These are phyloP conservation scores for Sporothrix pseudoabietina DNA, from an alignment of 2,329 filamentous ascomycete genomes.

Conservation along the genomic window DNA sequence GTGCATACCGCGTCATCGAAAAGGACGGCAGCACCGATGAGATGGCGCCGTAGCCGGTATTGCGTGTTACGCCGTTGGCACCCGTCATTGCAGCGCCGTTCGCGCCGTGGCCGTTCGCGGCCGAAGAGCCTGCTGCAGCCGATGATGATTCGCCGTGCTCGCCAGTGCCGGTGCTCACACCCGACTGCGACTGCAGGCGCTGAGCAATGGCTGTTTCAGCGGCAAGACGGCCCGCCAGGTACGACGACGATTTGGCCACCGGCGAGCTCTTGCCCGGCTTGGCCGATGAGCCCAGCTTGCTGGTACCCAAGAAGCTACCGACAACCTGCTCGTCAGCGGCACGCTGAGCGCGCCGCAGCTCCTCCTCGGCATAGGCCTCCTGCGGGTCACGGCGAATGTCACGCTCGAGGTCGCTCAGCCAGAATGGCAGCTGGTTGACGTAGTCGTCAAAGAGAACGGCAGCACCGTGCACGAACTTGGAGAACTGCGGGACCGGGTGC, in stretches of 20 bases:
- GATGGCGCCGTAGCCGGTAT: slow-evolving; percentile 55
- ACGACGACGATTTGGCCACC: slow-evolving; percentile 60
- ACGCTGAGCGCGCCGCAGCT: slow-evolving; percentile 76
- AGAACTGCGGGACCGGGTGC: slow-evolving; percentile 85
- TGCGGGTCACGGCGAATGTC: slow-evolving; percentile 95
- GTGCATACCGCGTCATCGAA: slow-evolving; percentile 76
- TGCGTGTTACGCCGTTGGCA: slow-evolving; percentile 29
- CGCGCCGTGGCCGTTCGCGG: background rate
- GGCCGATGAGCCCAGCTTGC: slow-evolving; percentile 54
- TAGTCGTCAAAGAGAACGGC: slow-evolving; percentile 92
- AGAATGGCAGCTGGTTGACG: slow-evolving; percentile 95
- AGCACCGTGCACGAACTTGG: slow-evolving; percentile 94
- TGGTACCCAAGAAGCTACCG: slow-evolving; percentile 77
- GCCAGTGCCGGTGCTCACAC: slow-evolving; percentile 39
- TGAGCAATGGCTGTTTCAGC: slow-evolving; percentile 33
- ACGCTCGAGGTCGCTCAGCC: slow-evolving; percentile 86
- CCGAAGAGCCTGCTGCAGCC: background rate
- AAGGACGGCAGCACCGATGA: slow-evolving; percentile 79
- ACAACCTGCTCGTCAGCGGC: slow-evolving; percentile 88
- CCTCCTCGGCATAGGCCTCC: slow-evolving; percentile 86
- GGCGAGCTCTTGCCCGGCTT: slow-evolving; percentile 67
- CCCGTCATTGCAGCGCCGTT: slow-evolving; percentile 27
- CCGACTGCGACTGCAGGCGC: slow-evolving; percentile 21
- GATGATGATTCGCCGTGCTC: slow-evolving; percentile 13
- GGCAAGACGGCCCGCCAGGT: slow-evolving; percentile 57